Evolutionary conservation across 1,284 basidiomycete species (phyloP), one percentile per base, ranked within the genome.

Genomic region (Sporisorium scitamineum): DNA sequence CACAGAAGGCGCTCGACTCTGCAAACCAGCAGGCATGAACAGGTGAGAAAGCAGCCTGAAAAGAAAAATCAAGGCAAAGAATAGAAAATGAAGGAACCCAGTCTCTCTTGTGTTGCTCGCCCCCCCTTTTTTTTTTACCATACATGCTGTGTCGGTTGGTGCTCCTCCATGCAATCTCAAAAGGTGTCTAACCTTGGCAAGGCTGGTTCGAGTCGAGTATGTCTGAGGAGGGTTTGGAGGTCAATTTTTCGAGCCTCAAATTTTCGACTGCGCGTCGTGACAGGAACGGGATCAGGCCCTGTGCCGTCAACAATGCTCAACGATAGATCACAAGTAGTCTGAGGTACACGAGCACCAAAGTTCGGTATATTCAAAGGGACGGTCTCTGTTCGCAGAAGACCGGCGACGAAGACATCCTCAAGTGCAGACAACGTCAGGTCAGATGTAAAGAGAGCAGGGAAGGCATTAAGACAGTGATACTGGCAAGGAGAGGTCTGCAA

Each of bases 1-100:
- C 87, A n/a, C 86, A 86, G 65, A 86, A 87, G 76, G 87, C 86
- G 11, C 61, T 84, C 34, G 80, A 84, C 56, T 71, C 82, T 47
- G 71, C 73, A 16, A 61, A 24, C 51, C 56, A 67, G 55, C 51
- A 60, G 42, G 55, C 56, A 42, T 67, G 31, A 63, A 44, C 27
- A 45, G 48, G 16, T 34, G 31, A 9, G n/a, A 5, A 10, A 45
- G 10, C 31, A 42, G 22, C n/a, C 50, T 51, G 18, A 58, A 62
- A 48, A 14, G 22, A 54, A 54, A 51, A 60, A 26, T 22, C n/a
- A 22, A 34, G 20, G 32, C 20, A 34, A 32, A 34, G 50, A 52
- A 52, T 24, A 32, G 20, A 51, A 29, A 8, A 31, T 14, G 22
- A 37, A 34, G 32, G 32, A 52, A 24, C 32, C 50, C 26, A 26